phyloP scores from a whole-genome alignment of 75 land plant genomes.

The Selaginella tamariscina region DNA sequence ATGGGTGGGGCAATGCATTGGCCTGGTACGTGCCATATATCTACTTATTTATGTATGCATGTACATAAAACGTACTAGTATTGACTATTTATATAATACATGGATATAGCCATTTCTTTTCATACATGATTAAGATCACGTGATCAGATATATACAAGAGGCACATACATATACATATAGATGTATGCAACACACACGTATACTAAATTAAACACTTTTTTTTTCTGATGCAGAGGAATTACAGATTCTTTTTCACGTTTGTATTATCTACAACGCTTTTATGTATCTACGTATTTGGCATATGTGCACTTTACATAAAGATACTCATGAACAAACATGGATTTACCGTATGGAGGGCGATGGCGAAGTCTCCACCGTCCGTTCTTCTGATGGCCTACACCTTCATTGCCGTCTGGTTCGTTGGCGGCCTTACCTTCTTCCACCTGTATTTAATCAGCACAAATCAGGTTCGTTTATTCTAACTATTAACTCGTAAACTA shows the following conservation, averaged over 20 bases:
- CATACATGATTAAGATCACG: not conserved
- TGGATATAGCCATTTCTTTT: not conserved
- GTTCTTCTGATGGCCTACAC: constrained; percentile 17
- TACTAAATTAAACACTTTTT: not conserved
- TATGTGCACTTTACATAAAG: constrained; percentile 14
- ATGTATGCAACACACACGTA: not conserved
- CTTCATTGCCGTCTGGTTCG: constrained; percentile 18
- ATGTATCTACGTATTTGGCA: constrained; percentile 17
- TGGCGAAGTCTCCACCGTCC: constrained; percentile 14
- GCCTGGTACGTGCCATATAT: constrained; percentile 32
- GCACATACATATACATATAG: not conserved
- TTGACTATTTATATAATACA: not conserved
- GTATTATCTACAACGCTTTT: constrained; percentile 15
- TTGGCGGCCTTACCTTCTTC: constrained; percentile 23
- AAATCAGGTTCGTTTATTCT: constrained; percentile 17
- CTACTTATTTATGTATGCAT: not conserved
- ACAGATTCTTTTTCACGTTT: constrained; percentile 14
- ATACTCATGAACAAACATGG: not conserved
- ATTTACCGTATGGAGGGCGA: not conserved
- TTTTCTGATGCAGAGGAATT: constrained; percentile 46
- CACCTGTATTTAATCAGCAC: constrained; percentile 20
- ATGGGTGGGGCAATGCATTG: constrained; percentile 95
- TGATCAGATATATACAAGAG: no score
- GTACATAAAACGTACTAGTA: not conserved
- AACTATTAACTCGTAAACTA: not conserved